Evolutionary conservation across 1,284 basidiomycete genomes (phyloP), one percentile per base, ranked within the genome.

Genomic region (Leccinum griseonigrum): DNA sequence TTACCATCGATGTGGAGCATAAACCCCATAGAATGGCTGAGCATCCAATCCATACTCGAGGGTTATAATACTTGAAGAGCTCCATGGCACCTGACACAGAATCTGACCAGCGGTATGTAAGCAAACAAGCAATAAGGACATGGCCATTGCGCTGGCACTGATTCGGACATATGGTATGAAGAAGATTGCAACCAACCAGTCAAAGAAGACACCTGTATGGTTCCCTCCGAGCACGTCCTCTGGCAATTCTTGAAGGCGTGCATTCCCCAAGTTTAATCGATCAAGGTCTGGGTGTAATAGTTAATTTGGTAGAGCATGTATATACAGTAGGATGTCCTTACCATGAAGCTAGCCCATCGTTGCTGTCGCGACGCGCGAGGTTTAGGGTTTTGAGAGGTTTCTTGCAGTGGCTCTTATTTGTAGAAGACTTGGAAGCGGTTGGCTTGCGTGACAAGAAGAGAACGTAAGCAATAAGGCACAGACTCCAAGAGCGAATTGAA

Each of bases 211-310:
- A 2, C 90, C 90, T 0, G 84, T 86, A 7, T 82, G 81, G 68
- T 92, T 90, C 2, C 89, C 89, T 31, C 79, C 79, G 4, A 92
- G 81, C 11, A 81, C 74, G 64, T 91, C 88, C 51, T 81, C 70
- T 1, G 86, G 82, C 3, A 92, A 75, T 2, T 86, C 86, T 73
- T 89, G 89, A 43, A 92, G 75, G 52, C 89, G 82, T 48, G 90
- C 90, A 70, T 92, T 92, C 13, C 90, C 90, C 48, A 92, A 69
- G 67, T 91, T 92, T 2, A 86, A 85, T 53, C 90, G 82, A 71
- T 91, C 90, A 56, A 92, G 78, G 68, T 85, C 88, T 91, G 64
- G 11, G 63, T 59, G 40, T 43, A n/a, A 29, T 10, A 16, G 54
- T 64, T 36, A 59, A 58, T 54, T 22, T 22, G 22, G 22, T 22